Evolutionary conservation across 2,329 filamentous ascomycete species (phyloP).

Genomic region (Peltaster fructicola): DNA sequence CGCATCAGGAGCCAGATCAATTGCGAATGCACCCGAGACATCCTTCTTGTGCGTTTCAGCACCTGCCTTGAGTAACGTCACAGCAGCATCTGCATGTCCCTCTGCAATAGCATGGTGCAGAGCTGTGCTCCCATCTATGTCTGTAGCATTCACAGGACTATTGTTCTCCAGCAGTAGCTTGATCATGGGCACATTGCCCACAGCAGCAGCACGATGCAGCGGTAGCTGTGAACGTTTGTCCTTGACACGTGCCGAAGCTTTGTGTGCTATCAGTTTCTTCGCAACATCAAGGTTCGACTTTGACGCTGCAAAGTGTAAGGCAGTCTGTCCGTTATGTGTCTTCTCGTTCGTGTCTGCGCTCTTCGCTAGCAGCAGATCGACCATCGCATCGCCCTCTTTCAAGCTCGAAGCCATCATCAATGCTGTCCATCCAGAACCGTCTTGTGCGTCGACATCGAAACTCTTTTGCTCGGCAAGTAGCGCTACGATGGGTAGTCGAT

Average conservation of each 20-base stretch:
- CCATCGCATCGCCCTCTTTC: slow-evolving; percentile 50
- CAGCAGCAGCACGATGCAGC: slow-evolving; percentile 77
- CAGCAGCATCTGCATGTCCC: slow-evolving; percentile 60
- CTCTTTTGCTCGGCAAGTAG: slow-evolving; percentile 50
- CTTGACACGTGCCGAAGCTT: slow-evolving; percentile 61
- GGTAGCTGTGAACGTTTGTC: slow-evolving; percentile 81
- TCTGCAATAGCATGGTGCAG: slow-evolving; percentile 75
- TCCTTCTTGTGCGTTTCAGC: slow-evolving; percentile 69
- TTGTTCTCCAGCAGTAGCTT: slow-evolving; percentile 57
- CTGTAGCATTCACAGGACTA: slow-evolving; percentile 70
- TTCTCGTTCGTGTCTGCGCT: slow-evolving; percentile 58
- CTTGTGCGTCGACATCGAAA: slow-evolving; percentile 74
- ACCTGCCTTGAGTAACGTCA: slow-evolving; percentile 66
- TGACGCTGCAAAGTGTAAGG: slow-evolving; percentile 78
- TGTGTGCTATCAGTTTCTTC: slow-evolving; percentile 54
- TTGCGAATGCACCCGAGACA: slow-evolving; percentile 47
- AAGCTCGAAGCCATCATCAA: slow-evolving; percentile 69
- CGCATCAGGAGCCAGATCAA: slow-evolving; percentile 71
- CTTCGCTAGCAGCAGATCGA: slow-evolving; percentile 49
- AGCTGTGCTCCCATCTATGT: slow-evolving; percentile 68
- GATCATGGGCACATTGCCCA: slow-evolving; percentile 76
- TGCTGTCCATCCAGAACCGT: slow-evolving; percentile 65
- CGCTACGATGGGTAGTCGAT: slow-evolving; percentile 56
- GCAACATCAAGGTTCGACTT: slow-evolving; percentile 76
- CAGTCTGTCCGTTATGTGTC: slow-evolving; percentile 61